phyloP scores from a whole-genome alignment of 768 basidiomycete genomes.

The Auriscalpium orientale region DNA sequence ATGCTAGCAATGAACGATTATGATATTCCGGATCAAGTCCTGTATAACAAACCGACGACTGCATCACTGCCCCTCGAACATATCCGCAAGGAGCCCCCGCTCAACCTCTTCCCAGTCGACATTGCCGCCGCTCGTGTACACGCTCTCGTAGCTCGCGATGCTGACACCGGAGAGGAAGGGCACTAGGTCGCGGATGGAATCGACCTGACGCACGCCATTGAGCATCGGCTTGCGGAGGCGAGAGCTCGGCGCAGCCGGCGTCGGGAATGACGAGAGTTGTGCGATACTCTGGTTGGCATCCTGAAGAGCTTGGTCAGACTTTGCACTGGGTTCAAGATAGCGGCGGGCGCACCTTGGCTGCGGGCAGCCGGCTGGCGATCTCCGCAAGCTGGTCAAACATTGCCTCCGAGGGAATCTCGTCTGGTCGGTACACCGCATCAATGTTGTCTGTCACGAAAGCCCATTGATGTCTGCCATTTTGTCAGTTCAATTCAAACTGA shows the following conservation, averaged over 20 bases:
- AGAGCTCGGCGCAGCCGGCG: conserved; percentile 25
- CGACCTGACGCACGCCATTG: conserved; percentile 59
- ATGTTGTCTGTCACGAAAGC: conserved; percentile 97
- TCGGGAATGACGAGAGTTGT: neutral
- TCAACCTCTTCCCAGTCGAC: conserved; percentile 92
- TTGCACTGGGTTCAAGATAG: neutral
- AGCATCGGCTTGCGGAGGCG: conserved; percentile 72
- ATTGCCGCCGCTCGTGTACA: conserved; percentile 74
- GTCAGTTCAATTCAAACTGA: neutral
- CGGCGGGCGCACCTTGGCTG: conserved; percentile 25
- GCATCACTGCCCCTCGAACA: conserved; percentile 73
- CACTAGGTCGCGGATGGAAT: conserved; percentile 78
- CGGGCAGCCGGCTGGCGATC: conserved; percentile 63
- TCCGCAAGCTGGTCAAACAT: conserved; percentile 90
- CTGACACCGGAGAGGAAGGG: conserved; percentile 89
- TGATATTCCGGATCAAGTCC: no score
- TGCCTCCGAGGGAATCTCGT: conserved; percentile 76
- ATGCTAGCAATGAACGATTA: no score
- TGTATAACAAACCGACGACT: neutral
- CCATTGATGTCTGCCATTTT: conserved; percentile 77
- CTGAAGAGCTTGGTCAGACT: neutral
- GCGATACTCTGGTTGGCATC: neutral
- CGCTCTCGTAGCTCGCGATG: conserved; percentile 81
- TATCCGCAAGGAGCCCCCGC: conserved; percentile 68
- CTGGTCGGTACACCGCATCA: conserved; percentile 85